Base-by-base conservation (phyloP, 345 rosid species). In the Populus davidiana region DNA sequence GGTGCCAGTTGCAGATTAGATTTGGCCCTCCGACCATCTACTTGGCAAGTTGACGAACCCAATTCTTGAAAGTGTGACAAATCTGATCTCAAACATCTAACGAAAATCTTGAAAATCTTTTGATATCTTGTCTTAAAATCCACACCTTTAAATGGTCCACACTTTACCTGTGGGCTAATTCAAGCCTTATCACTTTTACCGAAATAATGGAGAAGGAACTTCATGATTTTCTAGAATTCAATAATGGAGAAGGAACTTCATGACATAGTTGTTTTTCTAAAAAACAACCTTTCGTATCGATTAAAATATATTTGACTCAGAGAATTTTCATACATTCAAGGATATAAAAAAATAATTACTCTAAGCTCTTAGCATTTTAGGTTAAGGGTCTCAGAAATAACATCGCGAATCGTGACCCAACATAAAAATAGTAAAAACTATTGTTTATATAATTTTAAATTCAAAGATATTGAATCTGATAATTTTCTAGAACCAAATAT, bases 281-380 rank as follows among this genome's bases (percentile, higher is more conserved):
- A 0, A 4, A 33, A 4, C 0, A 33, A 33, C 0, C 5, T 33
- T 33, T 4, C 5, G 0, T 33, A 3, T 4, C 0, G 5, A 33
- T 33, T 33, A 0, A 33, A 33, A 33, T 33, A 33, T 33, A 33
- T 33, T 33, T 33, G 36, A 5, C 5, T 33, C 5, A 33, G 0
- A 33, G 36, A 0, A 33, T 33, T 33, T 33, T 33, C 5, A 33
- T 33, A 4, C 0, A 33, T 33, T 0, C 0, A 33, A 33, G 0
- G 4, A 0, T 33, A 0, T 33, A 33, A 1, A 33, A 0, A 33
- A 33, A 33, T 33, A 0, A 4, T 33, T 33, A 33, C 1, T 0
- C 0, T 4, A 0, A 33, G 5, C 5, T 33, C 36, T 33, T 4
- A 33, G 5, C 0, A 33, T 33, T 1, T 0, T 33, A 0, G 5